Conservation (phyloP, 148 eudicot species). For the Linanthus parryae region DNA sequence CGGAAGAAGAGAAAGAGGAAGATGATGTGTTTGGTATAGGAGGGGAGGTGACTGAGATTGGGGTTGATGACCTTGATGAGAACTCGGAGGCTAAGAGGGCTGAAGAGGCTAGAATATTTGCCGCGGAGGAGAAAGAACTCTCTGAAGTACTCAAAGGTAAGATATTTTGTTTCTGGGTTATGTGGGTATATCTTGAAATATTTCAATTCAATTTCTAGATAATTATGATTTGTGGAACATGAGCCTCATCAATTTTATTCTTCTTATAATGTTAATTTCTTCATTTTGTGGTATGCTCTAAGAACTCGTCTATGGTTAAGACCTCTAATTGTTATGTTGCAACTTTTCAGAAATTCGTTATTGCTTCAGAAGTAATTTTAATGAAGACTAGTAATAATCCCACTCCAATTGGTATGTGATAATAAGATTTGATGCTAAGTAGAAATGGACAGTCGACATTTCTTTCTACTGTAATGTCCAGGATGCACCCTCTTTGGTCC, state of each 20-base stretch:
- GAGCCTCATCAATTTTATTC: too few relatives aligned
- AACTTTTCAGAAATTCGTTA: too few relatives aligned
- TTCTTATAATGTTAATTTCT: too few relatives aligned
- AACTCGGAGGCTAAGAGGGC: conserved; percentile 17
- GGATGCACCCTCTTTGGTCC: too few relatives aligned
- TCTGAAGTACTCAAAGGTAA: conserved; percentile 48
- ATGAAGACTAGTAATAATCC: too few relatives aligned
- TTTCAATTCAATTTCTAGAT: conserved; percentile 4
- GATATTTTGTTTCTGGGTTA: not conserved
- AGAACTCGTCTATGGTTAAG: too few relatives aligned
- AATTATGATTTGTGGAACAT: not conserved
- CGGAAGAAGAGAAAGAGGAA: conserved; percentile 22
- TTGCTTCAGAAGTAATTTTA: too few relatives aligned
- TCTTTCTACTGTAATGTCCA: too few relatives aligned
- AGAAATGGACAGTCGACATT: too few relatives aligned
- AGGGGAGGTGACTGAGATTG: not conserved
- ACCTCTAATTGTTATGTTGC: too few relatives aligned
- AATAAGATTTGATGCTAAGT: too few relatives aligned
- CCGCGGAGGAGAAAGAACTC: conserved; percentile 49
- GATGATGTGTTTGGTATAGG: conserved; percentile 6
- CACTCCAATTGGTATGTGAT: too few relatives aligned
- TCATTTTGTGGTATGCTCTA: not conserved
- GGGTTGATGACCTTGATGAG: conserved; percentile 5
- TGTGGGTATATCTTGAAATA: not conserved
- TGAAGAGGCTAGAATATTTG: conserved; percentile 36